Conservation (phyloP, 306 rosid species). For the Cicer yamashitae region DNA sequence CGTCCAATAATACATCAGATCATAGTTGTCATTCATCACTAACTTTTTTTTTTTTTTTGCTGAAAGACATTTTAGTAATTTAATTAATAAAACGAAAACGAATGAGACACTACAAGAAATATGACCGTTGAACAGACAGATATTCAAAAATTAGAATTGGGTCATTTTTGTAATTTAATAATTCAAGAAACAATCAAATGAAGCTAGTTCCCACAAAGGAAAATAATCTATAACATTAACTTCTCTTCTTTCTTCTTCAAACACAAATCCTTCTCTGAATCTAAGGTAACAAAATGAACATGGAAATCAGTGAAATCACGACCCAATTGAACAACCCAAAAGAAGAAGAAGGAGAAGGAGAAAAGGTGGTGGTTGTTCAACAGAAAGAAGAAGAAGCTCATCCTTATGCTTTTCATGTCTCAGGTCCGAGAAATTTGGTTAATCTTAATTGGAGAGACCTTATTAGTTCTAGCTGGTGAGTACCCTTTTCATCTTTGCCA, state of each 20-base stretch:
- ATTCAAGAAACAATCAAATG: not conserved
- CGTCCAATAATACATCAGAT: too few species aligned
- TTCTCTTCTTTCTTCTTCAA: not conserved
- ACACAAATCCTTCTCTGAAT: not conserved
- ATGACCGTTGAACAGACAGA: too few species aligned
- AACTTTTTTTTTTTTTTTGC: too few species aligned
- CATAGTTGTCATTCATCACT: too few species aligned
- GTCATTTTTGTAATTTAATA: too few species aligned
- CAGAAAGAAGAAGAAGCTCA: conserved; percentile 50
- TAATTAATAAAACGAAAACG: too few species aligned
- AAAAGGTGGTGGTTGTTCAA: not conserved
- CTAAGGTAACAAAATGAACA: conserved; percentile 31
- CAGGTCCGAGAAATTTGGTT: conserved; percentile 87
- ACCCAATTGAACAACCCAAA: conserved; percentile 38
- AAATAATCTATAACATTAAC: not conserved
- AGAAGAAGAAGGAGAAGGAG: not conserved
- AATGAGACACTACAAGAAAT: too few species aligned
- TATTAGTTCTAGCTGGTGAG: conserved; percentile 85
- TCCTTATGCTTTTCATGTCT: conserved; percentile 87
- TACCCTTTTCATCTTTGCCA: conserved; percentile 41
- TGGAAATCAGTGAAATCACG: conserved; percentile 34
- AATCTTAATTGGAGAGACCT: conserved; percentile 91
- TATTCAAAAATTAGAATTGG: too few species aligned
- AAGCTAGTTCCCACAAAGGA: conserved; percentile 6
- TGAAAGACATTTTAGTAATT: too few species aligned